Evolutionary conservation across 495 filamentous ascomycete genomes (phyloP), one percentile per base, ranked within the genome.

Genomic region (Parachaetomium inaequale): DNA sequence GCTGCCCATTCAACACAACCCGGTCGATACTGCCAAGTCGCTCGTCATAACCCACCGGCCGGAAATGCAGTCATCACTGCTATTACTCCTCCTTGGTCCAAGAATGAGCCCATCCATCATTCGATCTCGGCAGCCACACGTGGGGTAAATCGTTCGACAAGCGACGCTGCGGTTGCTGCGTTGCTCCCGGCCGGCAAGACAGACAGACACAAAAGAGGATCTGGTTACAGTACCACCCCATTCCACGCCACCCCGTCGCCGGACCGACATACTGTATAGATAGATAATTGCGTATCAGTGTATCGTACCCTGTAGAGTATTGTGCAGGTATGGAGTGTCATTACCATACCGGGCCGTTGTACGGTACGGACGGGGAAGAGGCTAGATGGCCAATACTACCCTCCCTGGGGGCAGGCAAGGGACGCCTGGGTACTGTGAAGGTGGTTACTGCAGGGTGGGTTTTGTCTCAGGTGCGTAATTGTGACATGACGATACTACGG

Each of bases 71-170:
- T 36, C 2, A 11, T 36, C 34, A 12, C 14, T 6, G 38, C 14
- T 42, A 19, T 23, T n/a, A n/a, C n/a, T n/a, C n/a, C n/a, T n/a
- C 12, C 46, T 53, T 53, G 51, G 51, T 36, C 53, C 17, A 43
- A 25, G 38, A n/a, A 59, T 59, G 57, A 21, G 23, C 32, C 57
- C 21, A 59, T 52, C 57, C 45, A 59, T 51, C 57, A 52, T 51
- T 51, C 57, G 57, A 42, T 59, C 7, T 51, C 32, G 28, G 10
- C 46, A 21, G 2, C 57, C 21, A 40, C 57, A 49, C 46, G 57
- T 31, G 46, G 57, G 57, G 46, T 40, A 21, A 40, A 59, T 59
- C 42, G 57, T 51, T 42, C 57, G 57, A 59, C 29, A 7, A 11
- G 36, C 40, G 38, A 23, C 1, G 10, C 2, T 14, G 26, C 40